Conservation (phyloP, 208 protist genomes). For the Trypanosoma avium region DNA sequence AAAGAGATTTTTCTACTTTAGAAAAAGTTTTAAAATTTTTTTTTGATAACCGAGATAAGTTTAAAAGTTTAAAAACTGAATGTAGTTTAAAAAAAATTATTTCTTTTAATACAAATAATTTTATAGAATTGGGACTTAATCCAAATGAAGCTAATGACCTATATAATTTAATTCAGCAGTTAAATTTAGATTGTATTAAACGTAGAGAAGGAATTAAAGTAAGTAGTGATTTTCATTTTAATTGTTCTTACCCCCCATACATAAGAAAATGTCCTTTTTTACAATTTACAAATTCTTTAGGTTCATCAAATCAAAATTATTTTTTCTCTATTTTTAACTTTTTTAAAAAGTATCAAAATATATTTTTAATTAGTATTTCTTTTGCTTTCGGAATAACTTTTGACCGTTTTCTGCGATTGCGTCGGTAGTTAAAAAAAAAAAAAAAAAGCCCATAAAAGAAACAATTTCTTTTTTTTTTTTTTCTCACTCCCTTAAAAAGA, state of each 20-base stretch:
- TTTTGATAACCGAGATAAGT: conserved; percentile 24
- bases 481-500: neutral
- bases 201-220: neutral
- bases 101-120: conserved; percentile 10
- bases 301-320: conserved; percentile 11
- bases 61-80: conserved; percentile 26
- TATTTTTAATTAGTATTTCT: conserved; percentile 30
- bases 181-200: conserved; percentile 44
- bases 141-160: conserved; percentile 28
- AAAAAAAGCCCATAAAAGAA: too few species aligned
- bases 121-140: conserved; percentile 27
- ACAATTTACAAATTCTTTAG: conserved; percentile 7
- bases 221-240: conserved; percentile 17
- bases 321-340: conserved; percentile 44
- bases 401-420: conserved; percentile 16
- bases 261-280: conserved; percentile 37
- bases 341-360: conserved; percentile 22
- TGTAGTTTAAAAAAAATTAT: conserved; percentile 60
- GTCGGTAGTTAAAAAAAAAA: too few species aligned
- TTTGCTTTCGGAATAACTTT: conserved; percentile 38
- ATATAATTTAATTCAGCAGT: conserved; percentile 13
- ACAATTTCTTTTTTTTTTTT: conserved; percentile 16
- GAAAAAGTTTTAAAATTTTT: conserved; percentile 30
- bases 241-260: too few species aligned
- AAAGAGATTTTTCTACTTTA: conserved; percentile 38